Conservation (phyloP, 2,329 filamentous ascomycete species). For the Sporothrix protearum region DNA sequence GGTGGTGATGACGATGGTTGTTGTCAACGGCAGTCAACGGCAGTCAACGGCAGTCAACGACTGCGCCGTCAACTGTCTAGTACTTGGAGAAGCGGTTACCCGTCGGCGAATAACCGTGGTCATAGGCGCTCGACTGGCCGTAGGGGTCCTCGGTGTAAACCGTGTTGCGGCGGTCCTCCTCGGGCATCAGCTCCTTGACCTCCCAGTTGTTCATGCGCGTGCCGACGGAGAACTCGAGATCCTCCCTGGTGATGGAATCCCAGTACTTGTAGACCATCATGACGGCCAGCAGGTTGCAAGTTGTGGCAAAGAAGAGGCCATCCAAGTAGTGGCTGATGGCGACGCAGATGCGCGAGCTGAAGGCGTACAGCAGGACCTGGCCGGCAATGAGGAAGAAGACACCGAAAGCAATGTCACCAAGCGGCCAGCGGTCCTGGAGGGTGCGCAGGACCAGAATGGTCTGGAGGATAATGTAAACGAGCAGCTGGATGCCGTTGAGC, state of each 20-base stretch:
- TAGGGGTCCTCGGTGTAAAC: constrained; percentile 68
- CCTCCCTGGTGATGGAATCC: constrained; percentile 98
- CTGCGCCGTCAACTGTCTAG: constrained; percentile 30
- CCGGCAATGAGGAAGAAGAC: constrained; percentile 88
- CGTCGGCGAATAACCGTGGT: constrained; percentile 48
- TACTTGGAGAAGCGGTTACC: constrained; percentile 48
- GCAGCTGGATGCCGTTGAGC: constrained; percentile 79
- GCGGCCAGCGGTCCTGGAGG: constrained; percentile 89
- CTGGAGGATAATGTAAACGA: constrained; percentile 84
- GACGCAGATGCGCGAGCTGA: constrained; percentile 80
- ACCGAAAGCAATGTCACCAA: constrained; percentile 87
- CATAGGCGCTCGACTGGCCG: constrained; percentile 53
- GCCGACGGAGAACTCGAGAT: constrained; percentile 96
- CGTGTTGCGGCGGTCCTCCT: constrained; percentile 73
- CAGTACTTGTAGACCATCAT: constrained; percentile 99
- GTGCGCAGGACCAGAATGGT: constrained; percentile 84
- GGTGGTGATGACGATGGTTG: neutral
- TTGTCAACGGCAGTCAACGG: neutral
- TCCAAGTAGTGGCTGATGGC: constrained; percentile 88
- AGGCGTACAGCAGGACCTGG: constrained; percentile 88
- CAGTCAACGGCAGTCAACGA: neutral
- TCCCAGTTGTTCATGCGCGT: constrained; percentile 97
- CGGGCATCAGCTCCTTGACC: constrained; percentile 82
- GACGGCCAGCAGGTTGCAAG: constrained; percentile 87
- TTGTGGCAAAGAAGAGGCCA: constrained; percentile 88